Percentiles rank a stretch among this genome's conserved stretches.
phyloP scores from a whole-genome alignment of 2,329 filamentous ascomycete species.

The Gremmenia infestans region DNA sequence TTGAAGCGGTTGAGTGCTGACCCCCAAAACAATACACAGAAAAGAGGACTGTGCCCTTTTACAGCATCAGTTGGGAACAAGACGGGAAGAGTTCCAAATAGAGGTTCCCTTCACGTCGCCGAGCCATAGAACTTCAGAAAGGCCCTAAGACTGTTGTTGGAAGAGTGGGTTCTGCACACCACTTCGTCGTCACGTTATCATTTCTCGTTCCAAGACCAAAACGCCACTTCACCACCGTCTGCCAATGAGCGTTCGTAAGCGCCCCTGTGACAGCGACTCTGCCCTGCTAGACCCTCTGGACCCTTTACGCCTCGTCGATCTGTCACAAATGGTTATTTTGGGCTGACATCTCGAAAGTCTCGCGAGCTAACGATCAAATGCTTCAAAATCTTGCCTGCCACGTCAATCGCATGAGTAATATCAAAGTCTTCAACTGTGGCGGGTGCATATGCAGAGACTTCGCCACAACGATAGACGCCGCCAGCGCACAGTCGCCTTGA shows the following conservation, averaged over 20 bases:
- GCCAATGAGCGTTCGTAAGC: slow-evolving; percentile 24
- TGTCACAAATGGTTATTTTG: slow-evolving; percentile 2
- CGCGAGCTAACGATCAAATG: slow-evolving; percentile 2
- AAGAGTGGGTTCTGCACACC: slow-evolving; percentile 21
- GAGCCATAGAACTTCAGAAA: background rate
- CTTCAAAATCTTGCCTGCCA: slow-evolving; percentile 17
- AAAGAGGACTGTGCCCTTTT: slow-evolving; percentile 8
- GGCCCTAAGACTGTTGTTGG: slow-evolving; percentile 1
- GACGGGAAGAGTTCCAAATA: background rate
- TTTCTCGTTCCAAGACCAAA: slow-evolving; percentile 16
- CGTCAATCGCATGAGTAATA: slow-evolving; percentile 16
- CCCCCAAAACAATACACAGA: background rate
- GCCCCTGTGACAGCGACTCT: slow-evolving; percentile 18
- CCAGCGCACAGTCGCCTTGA: slow-evolving; percentile 22
- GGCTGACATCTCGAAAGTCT: slow-evolving; percentile 1
- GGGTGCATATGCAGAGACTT: slow-evolving; percentile 16
- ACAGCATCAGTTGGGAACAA: background rate
- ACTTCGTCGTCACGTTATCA: slow-evolving; percentile 28
- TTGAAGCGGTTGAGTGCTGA: slow-evolving; percentile 22
- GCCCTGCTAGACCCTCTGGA: slow-evolving; percentile 1
- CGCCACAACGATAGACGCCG: slow-evolving; percentile 25
- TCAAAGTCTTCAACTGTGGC: slow-evolving; percentile 11
- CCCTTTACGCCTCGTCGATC: slow-evolving; percentile 3
- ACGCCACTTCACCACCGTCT: slow-evolving; percentile 6
- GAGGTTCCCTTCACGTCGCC: background rate